Evolutionary conservation across 768 basidiomycete species (phyloP), one percentile per base, ranked within the genome.

Genomic region (Tricholomella constricta): DNA sequence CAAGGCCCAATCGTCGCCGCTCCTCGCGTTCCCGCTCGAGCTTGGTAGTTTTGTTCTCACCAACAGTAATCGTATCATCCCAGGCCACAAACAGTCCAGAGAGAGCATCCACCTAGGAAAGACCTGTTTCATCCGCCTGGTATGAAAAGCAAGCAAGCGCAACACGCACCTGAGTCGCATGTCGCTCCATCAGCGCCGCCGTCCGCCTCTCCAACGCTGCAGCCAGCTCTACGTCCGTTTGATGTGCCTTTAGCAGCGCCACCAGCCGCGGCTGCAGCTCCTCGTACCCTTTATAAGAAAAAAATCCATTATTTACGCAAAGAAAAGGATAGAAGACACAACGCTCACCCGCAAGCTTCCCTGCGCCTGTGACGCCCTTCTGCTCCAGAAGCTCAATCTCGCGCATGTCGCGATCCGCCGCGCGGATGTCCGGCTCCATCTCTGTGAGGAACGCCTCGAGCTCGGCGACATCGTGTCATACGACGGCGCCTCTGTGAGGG

Each of bases 71-170:
- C 1, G 84, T 78, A 52, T 92, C 89, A 58, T 93, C 89, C 91
- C 91, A 94, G 11, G 81, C 81, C 6, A 94, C 86, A 55, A 94
- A 93, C 19, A 93, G 73, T 58, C 91, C 90, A 11, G 91, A 93
- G 1, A 93, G 75, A 1, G 83, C 81, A 62, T 91, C 91, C 8
- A 91, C 84, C 91, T 92, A 26, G 6, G 3, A 14, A 11, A n/a
- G 22, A 36, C 11, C 23, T 11, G n/a, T 9, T 35, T 10, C 29
- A 22, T 20, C 2, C 1, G 12, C 19, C 1, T 20, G 15, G 3
- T 14, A 32, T 32, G 31, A 32, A 14, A n/a, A 51, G 19, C n/a
- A n/a, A n/a, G n/a, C n/a, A n/a, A n/a, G n/a, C n/a, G n/a, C n/a
- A n/a, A n/a, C 40, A 68, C 83, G 47, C 57, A 90, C 89, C 65